phyloP scores from a whole-genome alignment of 345 rosid species.

The Acer saccharum region DNA sequence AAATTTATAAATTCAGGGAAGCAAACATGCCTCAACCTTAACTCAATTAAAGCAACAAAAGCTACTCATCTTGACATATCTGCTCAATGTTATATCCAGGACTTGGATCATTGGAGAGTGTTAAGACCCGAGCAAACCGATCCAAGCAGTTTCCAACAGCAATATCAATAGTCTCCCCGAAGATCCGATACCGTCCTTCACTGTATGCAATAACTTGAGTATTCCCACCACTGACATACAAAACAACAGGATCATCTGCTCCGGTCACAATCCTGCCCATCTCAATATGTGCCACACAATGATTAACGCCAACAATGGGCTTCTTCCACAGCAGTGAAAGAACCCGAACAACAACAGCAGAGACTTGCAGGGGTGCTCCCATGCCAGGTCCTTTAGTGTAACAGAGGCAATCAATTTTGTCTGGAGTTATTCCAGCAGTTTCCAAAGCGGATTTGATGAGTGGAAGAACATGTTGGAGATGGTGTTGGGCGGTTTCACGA shows the following conservation, averaged over 20 bases:
- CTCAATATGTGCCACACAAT: slow-evolving; percentile 97
- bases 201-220: slow-evolving; percentile 98
- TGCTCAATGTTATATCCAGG: slow-evolving; percentile 99
- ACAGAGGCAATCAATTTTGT: slow-evolving; percentile 88
- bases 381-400: slow-evolving; percentile 96
- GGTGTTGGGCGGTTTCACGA: slow-evolving; percentile 92
- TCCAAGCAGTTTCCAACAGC: slow-evolving; percentile 99
- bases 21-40: neutral
- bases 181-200: slow-evolving; percentile 88
- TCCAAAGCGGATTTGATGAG: slow-evolving; percentile 68
- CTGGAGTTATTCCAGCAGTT: slow-evolving; percentile 59
- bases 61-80: slow-evolving; percentile 37
- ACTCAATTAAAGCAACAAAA: neutral
- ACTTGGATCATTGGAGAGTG: slow-evolving; percentile 95
- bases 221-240: slow-evolving; percentile 98
- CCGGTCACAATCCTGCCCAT: slow-evolving; percentile 97
- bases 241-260: slow-evolving; percentile 86
- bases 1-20: neutral
- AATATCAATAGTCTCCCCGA: slow-evolving; percentile 97
- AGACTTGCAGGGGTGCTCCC: slow-evolving; percentile 92
- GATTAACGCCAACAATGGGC: slow-evolving; percentile 85
- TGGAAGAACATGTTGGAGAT: slow-evolving; percentile 83
- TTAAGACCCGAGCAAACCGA: slow-evolving; percentile 87
- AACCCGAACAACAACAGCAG: slow-evolving; percentile 74
- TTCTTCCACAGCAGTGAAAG: slow-evolving; percentile 93